These are phyloP conservation scores for Zalaria obscura DNA, from an alignment of 2,329 filamentous ascomycete species.

Conservation along the genomic window DNA sequence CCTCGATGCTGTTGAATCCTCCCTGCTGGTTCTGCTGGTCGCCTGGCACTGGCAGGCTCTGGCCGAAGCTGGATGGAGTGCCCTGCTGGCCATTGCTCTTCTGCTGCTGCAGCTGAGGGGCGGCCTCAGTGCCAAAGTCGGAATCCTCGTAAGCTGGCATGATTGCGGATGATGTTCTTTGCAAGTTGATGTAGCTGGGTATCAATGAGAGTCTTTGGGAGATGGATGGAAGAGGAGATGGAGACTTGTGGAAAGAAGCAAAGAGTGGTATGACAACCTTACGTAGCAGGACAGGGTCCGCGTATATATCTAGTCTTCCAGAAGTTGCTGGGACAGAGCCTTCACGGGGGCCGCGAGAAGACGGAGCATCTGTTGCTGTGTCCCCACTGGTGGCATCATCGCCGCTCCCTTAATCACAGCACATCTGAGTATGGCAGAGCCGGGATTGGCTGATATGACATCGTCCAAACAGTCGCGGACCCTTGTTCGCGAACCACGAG, in stretches of 20 bases:
- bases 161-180: slow-evolving; percentile 16
- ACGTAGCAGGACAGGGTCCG: slow-evolving; percentile 1
- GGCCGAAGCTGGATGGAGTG: slow-evolving; percentile 16
- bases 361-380: slow-evolving; percentile 2
- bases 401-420: background rate
- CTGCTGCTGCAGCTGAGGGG: slow-evolving; percentile 19
- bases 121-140: slow-evolving; percentile 34
- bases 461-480: background rate
- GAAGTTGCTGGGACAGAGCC: slow-evolving; percentile 4
- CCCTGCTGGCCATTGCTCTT: slow-evolving; percentile 7
- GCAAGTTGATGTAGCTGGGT: too few relatives aligned
- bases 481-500: slow-evolving; percentile 3
- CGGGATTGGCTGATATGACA: too few relatives aligned
- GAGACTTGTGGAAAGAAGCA: background rate
- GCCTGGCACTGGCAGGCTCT: slow-evolving; percentile 27
- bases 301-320: slow-evolving; percentile 3
- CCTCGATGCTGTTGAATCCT: slow-evolving; percentile 42
- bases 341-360: background rate
- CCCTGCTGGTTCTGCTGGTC: slow-evolving; percentile 25
- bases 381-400: slow-evolving; percentile 5
- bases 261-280: background rate
- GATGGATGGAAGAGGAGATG: too few relatives aligned
- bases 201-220: too few relatives aligned
- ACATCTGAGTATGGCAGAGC: too few relatives aligned
- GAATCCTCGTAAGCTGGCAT: slow-evolving; percentile 49